Percentiles rank a stretch among this genome's conserved stretches.
phyloP scores from a whole-genome alignment of 495 filamentous ascomycete species.

The Opeltia flavorubescens region DNA sequence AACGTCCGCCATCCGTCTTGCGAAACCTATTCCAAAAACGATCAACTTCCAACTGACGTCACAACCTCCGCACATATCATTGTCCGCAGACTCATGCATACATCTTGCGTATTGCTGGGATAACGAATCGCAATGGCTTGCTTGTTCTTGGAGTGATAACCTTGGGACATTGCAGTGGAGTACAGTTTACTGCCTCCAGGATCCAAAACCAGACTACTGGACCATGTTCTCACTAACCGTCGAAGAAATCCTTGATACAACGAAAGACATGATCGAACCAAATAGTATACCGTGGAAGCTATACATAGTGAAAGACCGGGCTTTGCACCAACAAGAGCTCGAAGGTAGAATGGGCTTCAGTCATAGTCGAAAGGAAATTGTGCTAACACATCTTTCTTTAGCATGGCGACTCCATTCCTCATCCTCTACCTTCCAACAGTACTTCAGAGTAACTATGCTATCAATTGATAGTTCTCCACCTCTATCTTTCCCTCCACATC shows the following conservation, averaged over 20 bases:
- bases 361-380: conserved; percentile 2
- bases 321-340: conserved; percentile 60
- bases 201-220: conserved; percentile 33
- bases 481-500: conserved; percentile 19
- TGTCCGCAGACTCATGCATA: conserved; percentile 73
- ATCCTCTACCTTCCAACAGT: not conserved
- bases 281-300: conserved; percentile 68
- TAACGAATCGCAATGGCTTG: conserved; percentile 73
- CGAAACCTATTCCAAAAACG: conserved; percentile 50
- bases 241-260: conserved; percentile 75
- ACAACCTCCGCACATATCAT: conserved; percentile 51
- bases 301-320: conserved; percentile 57
- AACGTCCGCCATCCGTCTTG: conserved; percentile 62
- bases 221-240: conserved; percentile 45
- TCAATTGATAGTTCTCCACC: conserved; percentile 15
- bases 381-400: conserved; percentile 27
- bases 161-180: conserved; percentile 61
- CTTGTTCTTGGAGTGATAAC: conserved; percentile 85
- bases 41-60: conserved; percentile 68
- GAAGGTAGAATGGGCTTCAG: conserved; percentile 33
- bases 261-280: conserved; percentile 56
- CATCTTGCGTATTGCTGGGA: conserved; percentile 80
- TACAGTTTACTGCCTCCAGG: conserved; percentile 64
- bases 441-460: not conserved
- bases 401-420: conserved; percentile 26